Base-by-base conservation (phyloP, 352 stramenopile genomes). In the Paralagenidium karlingii region DNA sequence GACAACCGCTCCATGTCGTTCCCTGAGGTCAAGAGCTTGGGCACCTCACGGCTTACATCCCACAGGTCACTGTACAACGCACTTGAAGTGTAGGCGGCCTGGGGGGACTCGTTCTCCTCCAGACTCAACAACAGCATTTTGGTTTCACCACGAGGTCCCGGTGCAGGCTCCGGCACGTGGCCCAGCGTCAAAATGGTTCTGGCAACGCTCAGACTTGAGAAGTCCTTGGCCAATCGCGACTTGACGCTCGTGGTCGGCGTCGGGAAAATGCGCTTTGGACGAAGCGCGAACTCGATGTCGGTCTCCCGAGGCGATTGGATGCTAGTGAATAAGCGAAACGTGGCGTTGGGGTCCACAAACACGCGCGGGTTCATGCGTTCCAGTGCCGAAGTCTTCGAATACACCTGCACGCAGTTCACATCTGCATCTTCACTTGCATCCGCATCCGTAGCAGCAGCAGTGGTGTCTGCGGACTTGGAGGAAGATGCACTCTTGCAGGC, bases 1-100 rank as follows among this genome's bases (percentile, higher is more conserved):
- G 70, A 85, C 27, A 88, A 55, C 46, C 39, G 58, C 8, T 65
- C 53, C 6, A 88, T 57, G 36, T 76, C 58, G 31, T 65, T 58
- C 0, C 58, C 30, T n/a, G 43, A 9, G 31, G 38, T 26, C 15
- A 53, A 57, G 12, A 82, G 42, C 12, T 31, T 24, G 1, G 69
- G 69, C 8, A 71, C 59, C 9, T 49, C 47, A 9, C 43, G 42
- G 10, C 34, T 49, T 8, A 71, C 43, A 29, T 65, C 51, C 74
- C 74, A 88, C 11, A 79, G 55, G 30, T 59, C 46, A n/a, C 34
- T 29, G n/a, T 58, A 58, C 11, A 61, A 30, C 29, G 39, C 21
- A 2, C n/a, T 20, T n/a, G n/a, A n/a, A 18, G 21, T n/a, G 15
- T 25, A 12, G 8, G 31, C 32, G n/a, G 9, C 8, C 8, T 18